phyloP scores from a whole-genome alignment of 176 grass and related monocot species.

The Bonia amplexicaulis region DNA sequence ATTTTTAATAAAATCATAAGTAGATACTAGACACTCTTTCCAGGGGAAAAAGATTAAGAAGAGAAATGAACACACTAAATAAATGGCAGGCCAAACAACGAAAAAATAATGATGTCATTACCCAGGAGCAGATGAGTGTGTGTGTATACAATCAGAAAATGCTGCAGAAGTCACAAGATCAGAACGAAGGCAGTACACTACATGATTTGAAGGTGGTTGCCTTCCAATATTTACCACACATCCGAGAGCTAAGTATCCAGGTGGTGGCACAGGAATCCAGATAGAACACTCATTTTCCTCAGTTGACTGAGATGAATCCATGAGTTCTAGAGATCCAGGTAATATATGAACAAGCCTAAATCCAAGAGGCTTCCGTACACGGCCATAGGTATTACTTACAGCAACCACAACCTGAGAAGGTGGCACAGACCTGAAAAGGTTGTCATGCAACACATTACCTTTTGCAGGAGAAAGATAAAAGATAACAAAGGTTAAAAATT shows the following conservation, averaged over 20 bases:
- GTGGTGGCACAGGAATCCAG: conserved; percentile 81
- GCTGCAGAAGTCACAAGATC: conserved; percentile 74
- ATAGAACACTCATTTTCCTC: conserved; percentile 73
- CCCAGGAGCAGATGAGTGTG: conserved; percentile 44
- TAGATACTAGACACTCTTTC: neutral
- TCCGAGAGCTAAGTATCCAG: conserved; percentile 81
- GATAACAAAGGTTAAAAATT: neutral
- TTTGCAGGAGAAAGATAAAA: conserved; percentile 18
- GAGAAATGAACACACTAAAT: neutral
- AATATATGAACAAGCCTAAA: conserved; percentile 72
- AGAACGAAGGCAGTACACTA: conserved; percentile 82
- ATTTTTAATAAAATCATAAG: neutral
- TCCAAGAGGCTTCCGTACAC: conserved; percentile 85
- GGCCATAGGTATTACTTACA: conserved; percentile 89
- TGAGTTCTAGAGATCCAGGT: conserved; percentile 35
- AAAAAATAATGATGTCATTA: conserved; percentile 34
- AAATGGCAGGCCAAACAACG: conserved; percentile 16
- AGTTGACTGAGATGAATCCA: conserved; percentile 16
- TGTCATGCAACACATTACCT: conserved; percentile 20
- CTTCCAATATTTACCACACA: conserved; percentile 76
- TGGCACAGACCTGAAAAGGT: conserved; percentile 64
- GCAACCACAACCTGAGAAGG: conserved; percentile 95
- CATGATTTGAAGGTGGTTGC: conserved; percentile 76
- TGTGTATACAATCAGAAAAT: conserved; percentile 76
- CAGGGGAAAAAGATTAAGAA: neutral